These are phyloP conservation scores for Eutrema salsugineum DNA, from an alignment of 441 rosid genomes.

Conservation along the genomic window DNA sequence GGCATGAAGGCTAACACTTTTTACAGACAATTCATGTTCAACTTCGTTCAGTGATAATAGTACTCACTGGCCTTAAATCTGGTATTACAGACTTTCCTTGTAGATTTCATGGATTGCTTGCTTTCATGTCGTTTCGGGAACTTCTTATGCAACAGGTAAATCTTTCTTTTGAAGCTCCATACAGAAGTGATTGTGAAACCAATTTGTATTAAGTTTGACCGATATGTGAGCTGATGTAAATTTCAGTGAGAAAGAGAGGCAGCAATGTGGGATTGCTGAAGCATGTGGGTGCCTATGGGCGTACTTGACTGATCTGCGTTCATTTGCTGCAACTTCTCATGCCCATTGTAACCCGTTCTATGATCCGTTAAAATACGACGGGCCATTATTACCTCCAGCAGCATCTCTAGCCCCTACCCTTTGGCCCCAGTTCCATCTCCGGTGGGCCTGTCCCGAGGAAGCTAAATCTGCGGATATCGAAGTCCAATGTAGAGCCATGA, in stretches of 20 bases:
- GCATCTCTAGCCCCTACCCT: constrained; percentile 97
- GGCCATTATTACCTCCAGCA: constrained; percentile 81
- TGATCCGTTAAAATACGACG: constrained; percentile 52
- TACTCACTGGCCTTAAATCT: neutral
- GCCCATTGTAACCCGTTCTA: constrained; percentile 75
- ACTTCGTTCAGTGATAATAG: neutral
- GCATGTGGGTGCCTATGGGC: constrained; percentile 85
- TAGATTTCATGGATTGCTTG: constrained; percentile 77
- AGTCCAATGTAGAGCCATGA: constrained; percentile 68
- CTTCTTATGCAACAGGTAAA: constrained; percentile 84
- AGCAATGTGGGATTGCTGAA: constrained; percentile 60
- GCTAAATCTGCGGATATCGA: constrained; percentile 83
- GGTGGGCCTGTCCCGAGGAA: constrained; percentile 96
- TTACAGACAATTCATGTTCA: neutral
- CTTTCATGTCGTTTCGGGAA: constrained; percentile 93
- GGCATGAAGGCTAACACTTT: constrained; percentile 24
- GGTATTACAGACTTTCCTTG: constrained; percentile 71
- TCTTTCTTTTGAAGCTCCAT: neutral
- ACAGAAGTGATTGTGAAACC: neutral
- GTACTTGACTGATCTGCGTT: constrained; percentile 67
- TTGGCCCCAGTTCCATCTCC: constrained; percentile 98
- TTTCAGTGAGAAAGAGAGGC: constrained; percentile 86
- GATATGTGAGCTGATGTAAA: neutral
- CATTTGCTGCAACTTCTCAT: constrained; percentile 52
- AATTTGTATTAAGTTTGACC: neutral